Conservation (phyloP, 1,139 yeast genomes). For the Magnusiomyces ingens region DNA sequence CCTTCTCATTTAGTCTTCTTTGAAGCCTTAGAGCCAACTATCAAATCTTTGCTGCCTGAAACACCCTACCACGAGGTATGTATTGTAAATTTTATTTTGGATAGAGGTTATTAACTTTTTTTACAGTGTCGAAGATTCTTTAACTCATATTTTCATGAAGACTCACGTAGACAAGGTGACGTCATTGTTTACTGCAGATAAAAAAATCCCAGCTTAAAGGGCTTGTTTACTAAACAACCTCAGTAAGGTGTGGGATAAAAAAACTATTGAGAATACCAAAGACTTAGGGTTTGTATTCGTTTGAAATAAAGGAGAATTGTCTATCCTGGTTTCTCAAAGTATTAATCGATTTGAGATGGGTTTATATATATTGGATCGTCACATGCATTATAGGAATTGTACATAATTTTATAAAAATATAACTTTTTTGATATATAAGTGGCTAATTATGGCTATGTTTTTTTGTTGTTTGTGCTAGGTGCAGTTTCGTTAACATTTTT, state of each 20-base stretch:
- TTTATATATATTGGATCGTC: not conserved
- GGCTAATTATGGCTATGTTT: too few relatives aligned
- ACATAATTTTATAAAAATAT: not conserved
- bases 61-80: constrained; percentile 42
- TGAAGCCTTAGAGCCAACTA: constrained; percentile 47
- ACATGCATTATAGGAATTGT: not conserved
- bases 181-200: constrained; percentile 49
- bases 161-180: constrained; percentile 71
- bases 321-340: too few relatives aligned
- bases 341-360: not conserved
- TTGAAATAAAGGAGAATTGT: too few relatives aligned
- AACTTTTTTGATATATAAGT: too few relatives aligned
- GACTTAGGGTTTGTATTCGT: too few relatives aligned
- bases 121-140: constrained; percentile 46
- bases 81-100: not conserved
- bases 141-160: constrained; percentile 86
- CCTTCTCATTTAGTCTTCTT: constrained; percentile 69
- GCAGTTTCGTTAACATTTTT: too few relatives aligned
- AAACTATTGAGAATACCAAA: too few relatives aligned
- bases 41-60: constrained; percentile 38
- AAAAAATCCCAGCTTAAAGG: too few relatives aligned
- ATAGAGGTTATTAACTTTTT: constrained; percentile 12
- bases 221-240: too few relatives aligned
- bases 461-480: too few relatives aligned
- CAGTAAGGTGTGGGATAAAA: too few relatives aligned